These are phyloP conservation scores for Pelargonium fulgidum DNA, from an alignment of 441 rosid genomes.

Conservation along the genomic window DNA sequence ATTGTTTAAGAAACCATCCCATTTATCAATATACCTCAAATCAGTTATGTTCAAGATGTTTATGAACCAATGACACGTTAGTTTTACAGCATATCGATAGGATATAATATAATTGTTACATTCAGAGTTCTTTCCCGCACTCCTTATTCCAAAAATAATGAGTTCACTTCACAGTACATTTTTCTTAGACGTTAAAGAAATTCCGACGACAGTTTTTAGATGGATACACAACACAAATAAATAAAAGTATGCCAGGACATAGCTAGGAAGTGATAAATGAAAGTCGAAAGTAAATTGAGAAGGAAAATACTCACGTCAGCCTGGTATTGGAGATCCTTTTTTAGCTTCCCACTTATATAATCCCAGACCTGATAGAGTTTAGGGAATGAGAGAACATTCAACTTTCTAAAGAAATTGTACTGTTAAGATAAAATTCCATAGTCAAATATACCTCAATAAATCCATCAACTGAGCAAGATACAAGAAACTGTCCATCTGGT, in stretches of 20 bases:
- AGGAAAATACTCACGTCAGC: constrained; percentile 64
- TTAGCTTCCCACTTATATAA: constrained; percentile 91
- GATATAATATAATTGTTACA: too few relatives aligned
- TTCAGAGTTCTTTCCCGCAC: too few relatives aligned
- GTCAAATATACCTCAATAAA: constrained; percentile 70
- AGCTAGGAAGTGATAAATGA: constrained; percentile 7
- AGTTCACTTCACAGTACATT: not conserved
- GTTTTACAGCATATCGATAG: too few relatives aligned
- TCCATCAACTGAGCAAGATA: constrained; percentile 95
- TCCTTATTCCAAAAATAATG: not conserved
- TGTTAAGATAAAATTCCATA: not conserved
- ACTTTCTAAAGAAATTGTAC: constrained; percentile 17
- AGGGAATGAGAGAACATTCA: constrained; percentile 21
- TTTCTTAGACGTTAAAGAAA: not conserved
- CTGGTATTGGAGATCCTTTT: constrained; percentile 98
- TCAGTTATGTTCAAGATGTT: too few relatives aligned
- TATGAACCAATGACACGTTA: too few relatives aligned
- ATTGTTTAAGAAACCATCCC: too few relatives aligned
- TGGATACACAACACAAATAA: not conserved
- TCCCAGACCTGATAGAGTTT: constrained; percentile 78
- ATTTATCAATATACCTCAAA: too few relatives aligned
- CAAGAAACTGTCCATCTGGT: constrained; percentile 98
- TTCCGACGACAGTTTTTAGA: not conserved
- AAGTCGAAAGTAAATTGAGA: constrained; percentile 9
- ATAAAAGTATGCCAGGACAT: not conserved